Evolutionary conservation across 1,284 basidiomycete genomes (phyloP), one percentile per base, ranked within the genome.

Genomic region (Microbotryum silenes-acaulis): DNA sequence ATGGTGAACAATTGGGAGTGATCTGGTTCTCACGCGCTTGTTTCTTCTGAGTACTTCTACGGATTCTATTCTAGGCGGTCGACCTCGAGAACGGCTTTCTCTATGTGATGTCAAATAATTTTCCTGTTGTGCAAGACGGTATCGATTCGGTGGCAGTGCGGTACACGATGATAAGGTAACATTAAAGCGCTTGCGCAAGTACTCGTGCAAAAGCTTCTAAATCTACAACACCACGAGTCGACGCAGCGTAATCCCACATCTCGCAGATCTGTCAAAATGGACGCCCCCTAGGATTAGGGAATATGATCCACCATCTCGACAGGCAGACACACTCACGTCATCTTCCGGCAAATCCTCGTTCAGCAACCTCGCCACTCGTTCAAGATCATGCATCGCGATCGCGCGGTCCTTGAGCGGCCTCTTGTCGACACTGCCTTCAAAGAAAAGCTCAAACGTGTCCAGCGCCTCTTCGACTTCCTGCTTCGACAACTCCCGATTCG

Each of bases 391-490:
- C 56, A 72, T n/a, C 27, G 65, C 63, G 20, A 72, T 66, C 33
- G 56, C n/a, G 14, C 59, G 56, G 51, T 57, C 56, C 21, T 54
- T 48, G 20, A 49, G 50, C 42, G 27, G 27, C 14, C 33, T 46
- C 10, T 27, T 27, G 50, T 63, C 59, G 16, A 62, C 54, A n/a
- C 59, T 66, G 9, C 53, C 56, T 6, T 61, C 57, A 51, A 72
- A 72, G 60, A 72, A 72, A 25, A 70, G 62, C 21, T 69, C 68
- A 48, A 69, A 72, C 62, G 70, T 64, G 45, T 68, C 66, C 20
- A 27, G 25, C 12, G 66, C 66, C 37, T 63, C 70, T 45, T 59
- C 58, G 31, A 72, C 29, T 47, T 71, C 64, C 9, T 61, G 49
- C 16, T 54, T 45, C 6, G 60, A 63, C 16, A 70, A 23, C 3